These are phyloP conservation scores for Lepidopterella palustris DNA, from an alignment of 495 filamentous ascomycete species.

Conservation along the genomic window DNA sequence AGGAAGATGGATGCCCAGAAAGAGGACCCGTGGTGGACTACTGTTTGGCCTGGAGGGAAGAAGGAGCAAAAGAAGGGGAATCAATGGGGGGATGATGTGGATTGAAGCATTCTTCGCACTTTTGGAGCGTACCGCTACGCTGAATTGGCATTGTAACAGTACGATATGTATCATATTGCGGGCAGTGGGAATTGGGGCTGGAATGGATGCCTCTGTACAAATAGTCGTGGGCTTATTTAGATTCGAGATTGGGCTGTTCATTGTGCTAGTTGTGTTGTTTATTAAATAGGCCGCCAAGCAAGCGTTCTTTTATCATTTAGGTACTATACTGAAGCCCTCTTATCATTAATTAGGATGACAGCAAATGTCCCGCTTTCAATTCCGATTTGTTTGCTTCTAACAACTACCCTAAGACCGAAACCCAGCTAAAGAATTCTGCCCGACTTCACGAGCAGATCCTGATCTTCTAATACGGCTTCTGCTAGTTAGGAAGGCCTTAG, in stretches of 20 bases:
- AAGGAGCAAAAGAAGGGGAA: conserved; percentile 14
- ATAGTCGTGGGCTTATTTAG: background rate
- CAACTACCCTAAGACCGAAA: too few species aligned
- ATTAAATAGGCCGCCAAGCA: background rate
- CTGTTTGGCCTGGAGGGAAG: conserved; percentile 8
- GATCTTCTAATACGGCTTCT: too few species aligned
- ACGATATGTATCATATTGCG: background rate
- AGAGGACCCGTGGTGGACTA: conserved; percentile 46
- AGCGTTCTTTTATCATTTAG: background rate
- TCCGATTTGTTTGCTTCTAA: too few species aligned
- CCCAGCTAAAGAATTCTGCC: too few species aligned
- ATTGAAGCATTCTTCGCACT: background rate
- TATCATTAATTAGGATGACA: too few species aligned
- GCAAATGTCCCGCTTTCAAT: too few species aligned
- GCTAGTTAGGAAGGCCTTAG: too few species aligned
- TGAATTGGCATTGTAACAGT: background rate
- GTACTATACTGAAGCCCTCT: too few species aligned
- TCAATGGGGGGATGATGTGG: conserved; percentile 11
- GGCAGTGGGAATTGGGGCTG: background rate
- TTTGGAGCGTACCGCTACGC: too few species aligned
- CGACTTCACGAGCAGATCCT: too few species aligned
- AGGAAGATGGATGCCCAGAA: conserved; percentile 54
- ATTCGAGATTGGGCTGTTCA: too few species aligned
- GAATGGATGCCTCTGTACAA: background rate
- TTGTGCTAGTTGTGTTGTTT: background rate